Percentiles rank a stretch among this genome's conserved stretches.
Conservation (phyloP, 2,329 filamentous ascomycete species). For the Ophiostoma angusticollis region DNA sequence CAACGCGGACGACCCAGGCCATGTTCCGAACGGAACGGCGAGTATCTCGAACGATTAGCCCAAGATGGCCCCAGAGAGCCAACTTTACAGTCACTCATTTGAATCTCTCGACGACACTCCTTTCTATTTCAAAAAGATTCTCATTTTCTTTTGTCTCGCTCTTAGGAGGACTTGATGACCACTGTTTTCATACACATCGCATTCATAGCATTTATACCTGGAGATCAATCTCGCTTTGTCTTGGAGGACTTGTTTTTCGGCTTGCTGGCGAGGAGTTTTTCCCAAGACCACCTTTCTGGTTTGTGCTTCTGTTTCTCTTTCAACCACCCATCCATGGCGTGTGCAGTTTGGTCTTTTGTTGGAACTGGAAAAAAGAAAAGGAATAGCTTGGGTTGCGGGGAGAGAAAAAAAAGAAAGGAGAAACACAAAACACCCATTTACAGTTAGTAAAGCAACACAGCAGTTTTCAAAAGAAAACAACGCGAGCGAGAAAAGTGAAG, state of each 20-base stretch:
- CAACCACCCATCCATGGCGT: no score
- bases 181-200: slow-evolving; percentile 3
- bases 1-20: slow-evolving; percentile 41
- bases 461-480: no score
- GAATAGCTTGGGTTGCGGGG: no score
- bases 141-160: background rate
- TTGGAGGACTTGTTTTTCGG: background rate
- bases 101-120: slow-evolving; percentile 5
- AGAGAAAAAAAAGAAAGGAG: no score
- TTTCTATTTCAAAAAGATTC: slow-evolving; percentile 6
- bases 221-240: slow-evolving; percentile 2
- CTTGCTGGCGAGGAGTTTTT: no score
- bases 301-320: no score
- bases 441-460: no score
- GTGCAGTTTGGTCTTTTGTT: no score
- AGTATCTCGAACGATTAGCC: slow-evolving; percentile 1
- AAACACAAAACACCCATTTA: no score
- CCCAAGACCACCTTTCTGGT: no score
- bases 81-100: slow-evolving; percentile 11
- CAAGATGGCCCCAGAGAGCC: background rate
- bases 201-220: slow-evolving; percentile 4
- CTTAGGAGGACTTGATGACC: slow-evolving; percentile 3
- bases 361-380: no score
- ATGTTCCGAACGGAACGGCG: slow-evolving; percentile 27
- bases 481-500: no score